Base-by-base conservation (phyloP, 345 rosid species). In the Geranium rotundifolium region DNA sequence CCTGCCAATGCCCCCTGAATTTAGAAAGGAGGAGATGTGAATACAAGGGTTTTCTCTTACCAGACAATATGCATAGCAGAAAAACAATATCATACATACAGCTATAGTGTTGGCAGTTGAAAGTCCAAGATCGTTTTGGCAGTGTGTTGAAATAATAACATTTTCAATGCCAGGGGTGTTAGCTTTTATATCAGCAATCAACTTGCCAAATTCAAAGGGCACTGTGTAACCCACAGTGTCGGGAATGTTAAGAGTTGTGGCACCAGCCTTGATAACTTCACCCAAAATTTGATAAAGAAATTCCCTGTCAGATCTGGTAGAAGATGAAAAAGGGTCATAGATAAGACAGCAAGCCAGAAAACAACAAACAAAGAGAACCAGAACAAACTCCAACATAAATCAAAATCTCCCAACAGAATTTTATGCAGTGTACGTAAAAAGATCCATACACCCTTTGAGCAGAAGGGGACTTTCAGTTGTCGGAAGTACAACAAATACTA, bases 121-220 rank as follows among this genome's bases (percentile, higher is more conserved):
- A 80, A 93, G 99, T 61, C 99, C 99, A 79, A 93, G 99, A 86
- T 90, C 99, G 74, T 93, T 90, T 75, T 93, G 99, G 67, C 99
- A 93, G 69, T 90, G 99, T 1, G 99, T 90, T 23, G 99, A 93
- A 72, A 93, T 86, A 59, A 93, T 46, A 65, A 85, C 96, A 68
- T 90, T 88, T 61, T 86, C 84, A 39, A 93, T 85, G 66, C 99
- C 99, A 18, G 84, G 85, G 8, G 97, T 93, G 66, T 93, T 90
- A 14, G 89, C 89, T 65, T 84, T 93, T 63, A 93, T 75, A 74
- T 93, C 96, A 34, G 96, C 85, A 67, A 93, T 93, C 82, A 93
- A 41, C 61, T 79, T 67, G 58, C 97, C 97, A 77, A 86, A 93
- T 72, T 93, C 97, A 52, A 10, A 46, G n/a, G 99, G 99, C 66